Conservation (phyloP, 208 protist species). For the Wallacemonas rigidus region DNA sequence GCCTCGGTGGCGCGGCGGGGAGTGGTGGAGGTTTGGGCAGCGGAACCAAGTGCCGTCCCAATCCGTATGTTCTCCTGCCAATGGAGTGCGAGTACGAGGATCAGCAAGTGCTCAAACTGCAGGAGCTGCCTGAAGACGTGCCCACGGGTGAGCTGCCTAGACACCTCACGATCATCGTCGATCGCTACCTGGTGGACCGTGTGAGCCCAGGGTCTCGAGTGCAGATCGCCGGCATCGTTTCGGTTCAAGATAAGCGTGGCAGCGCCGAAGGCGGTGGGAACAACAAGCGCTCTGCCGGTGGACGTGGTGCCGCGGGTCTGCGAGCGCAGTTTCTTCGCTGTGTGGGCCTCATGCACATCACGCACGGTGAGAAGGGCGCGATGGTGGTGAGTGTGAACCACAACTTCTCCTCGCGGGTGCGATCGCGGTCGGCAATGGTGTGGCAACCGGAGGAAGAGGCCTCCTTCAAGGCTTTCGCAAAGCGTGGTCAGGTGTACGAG, state of each 20-base stretch:
- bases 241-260: conserved; percentile 82
- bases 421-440: conserved; percentile 66
- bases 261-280: conserved; percentile 35
- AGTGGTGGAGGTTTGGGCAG: conserved; percentile 23
- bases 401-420: conserved; percentile 87
- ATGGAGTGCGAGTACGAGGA: conserved; percentile 94
- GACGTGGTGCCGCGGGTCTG: conserved; percentile 66
- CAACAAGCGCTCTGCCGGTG: conserved; percentile 31
- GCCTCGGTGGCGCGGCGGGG: conserved; percentile 14
- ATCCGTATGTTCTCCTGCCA: conserved; percentile 93
- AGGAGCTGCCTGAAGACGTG: conserved; percentile 95
- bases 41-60: conserved; percentile 76
- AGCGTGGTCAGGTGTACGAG: conserved; percentile 92
- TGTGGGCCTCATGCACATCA: conserved; percentile 86
- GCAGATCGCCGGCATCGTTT: conserved; percentile 90
- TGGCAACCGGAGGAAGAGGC: conserved; percentile 92
- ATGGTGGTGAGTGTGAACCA: conserved; percentile 84
- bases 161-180: conserved; percentile 85
- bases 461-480: conserved; percentile 87
- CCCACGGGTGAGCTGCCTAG: conserved; percentile 94
- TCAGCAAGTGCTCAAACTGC: conserved; percentile 93
- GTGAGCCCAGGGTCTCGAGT: conserved; percentile 97
- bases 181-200: conserved; percentile 93
- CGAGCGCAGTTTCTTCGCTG: conserved; percentile 90
- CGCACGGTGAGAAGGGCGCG: conserved; percentile 34